Evolutionary conservation across 129 eudicot species (phyloP).

Genomic region (Saussurea involucrata): DNA sequence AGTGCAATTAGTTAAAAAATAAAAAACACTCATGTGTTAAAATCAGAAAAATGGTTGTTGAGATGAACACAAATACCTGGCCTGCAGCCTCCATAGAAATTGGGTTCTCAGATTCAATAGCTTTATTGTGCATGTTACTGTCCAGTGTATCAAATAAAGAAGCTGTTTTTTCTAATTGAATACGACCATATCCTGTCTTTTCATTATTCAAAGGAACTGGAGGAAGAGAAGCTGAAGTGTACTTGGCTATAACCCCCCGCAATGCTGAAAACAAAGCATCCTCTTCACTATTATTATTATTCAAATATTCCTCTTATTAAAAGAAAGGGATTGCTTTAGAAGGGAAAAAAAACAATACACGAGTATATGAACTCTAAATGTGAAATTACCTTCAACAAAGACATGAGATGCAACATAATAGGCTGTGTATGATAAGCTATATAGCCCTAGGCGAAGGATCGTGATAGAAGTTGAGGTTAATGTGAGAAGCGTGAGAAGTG

Average conservation of each 20-base stretch:
- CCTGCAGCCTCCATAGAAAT: constrained; percentile 89
- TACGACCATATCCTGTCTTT: constrained; percentile 70
- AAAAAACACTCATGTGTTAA: constrained; percentile 3
- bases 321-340: neutral
- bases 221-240: constrained; percentile 49
- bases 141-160: constrained; percentile 49
- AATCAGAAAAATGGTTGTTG: neutral
- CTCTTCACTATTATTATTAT: neutral
- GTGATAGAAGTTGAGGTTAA: too few relatives aligned
- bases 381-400: neutral
- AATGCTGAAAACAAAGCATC: constrained; percentile 54
- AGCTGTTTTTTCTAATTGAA: constrained; percentile 48
- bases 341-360: neutral
- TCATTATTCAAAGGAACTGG: constrained; percentile 57
- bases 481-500: too few relatives aligned
- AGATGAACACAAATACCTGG: constrained; percentile 48
- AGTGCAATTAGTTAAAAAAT: constrained; percentile 8
- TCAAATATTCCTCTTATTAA: neutral
- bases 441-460: too few relatives aligned
- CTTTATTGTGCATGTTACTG: constrained; percentile 23
- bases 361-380: neutral
- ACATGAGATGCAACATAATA: neutral
- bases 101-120: constrained; percentile 62
- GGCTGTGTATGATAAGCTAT: neutral
- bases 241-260: constrained; percentile 57